Evolutionary conservation across 2,329 filamentous ascomycete genomes (phyloP).

Genomic region (Arthrobotrys musiformis): DNA sequence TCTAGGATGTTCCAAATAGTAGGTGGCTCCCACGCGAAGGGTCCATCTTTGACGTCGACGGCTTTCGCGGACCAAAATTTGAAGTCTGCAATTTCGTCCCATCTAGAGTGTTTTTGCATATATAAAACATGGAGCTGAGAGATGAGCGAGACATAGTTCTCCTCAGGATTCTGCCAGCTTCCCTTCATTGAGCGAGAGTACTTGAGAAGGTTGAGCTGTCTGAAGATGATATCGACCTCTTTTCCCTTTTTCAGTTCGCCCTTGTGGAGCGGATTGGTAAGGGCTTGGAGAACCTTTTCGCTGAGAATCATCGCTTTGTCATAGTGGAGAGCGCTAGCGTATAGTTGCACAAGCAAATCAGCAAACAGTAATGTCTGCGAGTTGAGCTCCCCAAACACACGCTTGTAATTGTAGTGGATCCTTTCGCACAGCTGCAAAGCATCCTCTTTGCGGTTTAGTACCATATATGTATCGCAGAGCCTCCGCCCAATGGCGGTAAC

Average conservation of each 20-base stretch:
- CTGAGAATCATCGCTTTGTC: conserved; percentile 61
- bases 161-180: not conserved
- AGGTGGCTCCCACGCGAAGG: not conserved
- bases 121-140: not conserved
- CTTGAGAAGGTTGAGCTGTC: conserved; percentile 2
- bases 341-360: conserved; percentile 67
- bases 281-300: conserved; percentile 25
- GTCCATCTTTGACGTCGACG: not conserved
- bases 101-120: conserved; percentile 1
- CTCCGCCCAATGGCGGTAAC: conserved; percentile 68
- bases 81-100: conserved; percentile 12
- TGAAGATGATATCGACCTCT: conserved; percentile 4
- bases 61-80: conserved; percentile 11
- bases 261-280: not conserved
- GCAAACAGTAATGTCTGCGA: conserved; percentile 66
- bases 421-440: conserved; percentile 67
- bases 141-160: conserved; percentile 1
- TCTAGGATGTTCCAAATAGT: not conserved
- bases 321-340: conserved; percentile 63
- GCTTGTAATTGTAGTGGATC: conserved; percentile 69
- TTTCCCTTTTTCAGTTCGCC: not conserved
- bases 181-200: conserved; percentile 9
- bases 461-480: conserved; percentile 68
- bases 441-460: conserved; percentile 64
- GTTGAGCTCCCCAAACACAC: conserved; percentile 67